These are phyloP conservation scores for Peniophora sp. DNA, from an alignment of 1,284 basidiomycete species.

Conservation along the genomic window DNA sequence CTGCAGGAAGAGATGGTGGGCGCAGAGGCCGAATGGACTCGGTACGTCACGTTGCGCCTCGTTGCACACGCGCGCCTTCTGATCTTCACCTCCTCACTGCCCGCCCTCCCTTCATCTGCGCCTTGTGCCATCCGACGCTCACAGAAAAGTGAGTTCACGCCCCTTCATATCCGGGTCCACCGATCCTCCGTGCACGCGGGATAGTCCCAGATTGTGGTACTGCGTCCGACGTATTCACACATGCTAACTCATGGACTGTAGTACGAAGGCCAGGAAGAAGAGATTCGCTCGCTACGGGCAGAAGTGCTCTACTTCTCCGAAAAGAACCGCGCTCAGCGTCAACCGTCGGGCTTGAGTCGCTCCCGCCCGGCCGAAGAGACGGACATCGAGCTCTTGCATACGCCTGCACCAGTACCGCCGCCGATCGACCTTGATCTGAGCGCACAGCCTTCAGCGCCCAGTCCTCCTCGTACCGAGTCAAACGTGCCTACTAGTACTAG, in stretches of 20 bases:
- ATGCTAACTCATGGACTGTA: constrained; percentile 6
- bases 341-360: neutral
- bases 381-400: neutral
- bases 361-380: constrained; percentile 7
- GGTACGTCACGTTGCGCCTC: constrained; percentile 2
- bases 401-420: neutral
- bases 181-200: no score
- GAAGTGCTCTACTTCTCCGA: constrained; percentile 7
- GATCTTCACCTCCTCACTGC: neutral
- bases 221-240: no score
- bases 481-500: no score
- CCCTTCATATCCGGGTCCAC: neutral
- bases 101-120: neutral
- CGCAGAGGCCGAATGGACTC: constrained; percentile 3
- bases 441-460: constrained; percentile 11
- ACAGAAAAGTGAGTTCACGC: constrained; percentile 3
- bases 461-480: no score
- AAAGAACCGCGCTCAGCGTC: neutral
- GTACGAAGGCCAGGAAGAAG: constrained; percentile 9
- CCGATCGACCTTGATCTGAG: constrained; percentile 11
- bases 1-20: constrained; percentile 1
- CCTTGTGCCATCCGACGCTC: neutral
- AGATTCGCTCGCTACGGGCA: constrained; percentile 10
- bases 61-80: neutral
- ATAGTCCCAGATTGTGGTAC: no score